Evolutionary conservation across 140 eudicot genomes (phyloP).

Genomic region (Senecio squalidus): DNA sequence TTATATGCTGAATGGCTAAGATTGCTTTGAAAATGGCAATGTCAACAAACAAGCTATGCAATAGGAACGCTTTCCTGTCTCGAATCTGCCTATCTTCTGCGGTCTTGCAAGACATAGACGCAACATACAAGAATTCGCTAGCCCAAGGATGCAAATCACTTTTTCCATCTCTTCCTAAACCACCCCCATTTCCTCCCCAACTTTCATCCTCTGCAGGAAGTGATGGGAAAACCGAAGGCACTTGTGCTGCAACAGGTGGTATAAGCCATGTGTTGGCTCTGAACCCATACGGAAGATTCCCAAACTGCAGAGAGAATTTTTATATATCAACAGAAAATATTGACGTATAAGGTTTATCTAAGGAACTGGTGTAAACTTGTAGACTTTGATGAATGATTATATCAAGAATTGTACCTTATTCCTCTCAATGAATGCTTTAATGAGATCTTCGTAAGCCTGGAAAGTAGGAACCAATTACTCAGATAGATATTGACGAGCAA

Average conservation of each 20-base stretch:
- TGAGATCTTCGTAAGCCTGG: constrained; percentile 96
- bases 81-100: constrained; percentile 93
- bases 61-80: constrained; percentile 89
- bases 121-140: constrained; percentile 63
- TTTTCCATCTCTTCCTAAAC: constrained; percentile 89
- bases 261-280: constrained; percentile 99
- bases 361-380: background rate
- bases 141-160: constrained; percentile 89
- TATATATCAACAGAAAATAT: background rate
- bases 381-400: constrained; percentile 5
- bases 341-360: background rate
- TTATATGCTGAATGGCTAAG: constrained; percentile 54
- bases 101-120: constrained; percentile 95
- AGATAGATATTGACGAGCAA: constrained; percentile 7
- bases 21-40: constrained; percentile 93
- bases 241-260: constrained; percentile 88
- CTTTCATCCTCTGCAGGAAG: constrained; percentile 90
- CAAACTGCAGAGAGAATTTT: constrained; percentile 77
- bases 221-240: constrained; percentile 72
- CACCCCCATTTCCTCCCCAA: constrained; percentile 99
- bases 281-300: constrained; percentile 95
- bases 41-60: constrained; percentile 93
- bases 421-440: constrained; percentile 89
- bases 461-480: constrained; percentile 5
- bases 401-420: constrained; percentile 60